Evolutionary conservation across 208 protist genomes (phyloP), one percentile per base, ranked within the genome.

Genomic region (Sergeia podlipaevii): DNA sequence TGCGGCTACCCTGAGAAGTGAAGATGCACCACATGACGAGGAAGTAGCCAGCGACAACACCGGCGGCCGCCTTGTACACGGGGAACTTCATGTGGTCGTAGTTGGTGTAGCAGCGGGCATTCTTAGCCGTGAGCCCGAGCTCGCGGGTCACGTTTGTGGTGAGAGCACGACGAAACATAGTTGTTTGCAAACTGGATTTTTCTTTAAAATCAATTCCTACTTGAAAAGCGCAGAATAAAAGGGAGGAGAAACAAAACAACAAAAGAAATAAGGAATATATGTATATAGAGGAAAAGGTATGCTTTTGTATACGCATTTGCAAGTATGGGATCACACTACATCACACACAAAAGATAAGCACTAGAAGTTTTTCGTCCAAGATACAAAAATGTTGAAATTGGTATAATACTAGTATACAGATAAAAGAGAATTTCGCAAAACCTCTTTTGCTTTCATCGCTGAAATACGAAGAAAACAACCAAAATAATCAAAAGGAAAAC

Each of bases 11-110:
- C 60, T 77, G 81, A 63, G 69, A 70, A 18, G 65, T 42, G 53
- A 87, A 88, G 48, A 90, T 36, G 38, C 85, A 15, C 80, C 79
- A 94, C 72, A 91, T 77, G 17, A 85, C 70, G 10, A 77, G 17
- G 50, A 91, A 87, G 65, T 94, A 94, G 24, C 75, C 77, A 7
- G 73, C 42, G 26, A 94, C 52, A 38, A 24, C 45, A 15, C 27
- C 26, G 5, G 77, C 38, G 24, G 77, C 82, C 39, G 57, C 58
- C 39, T 46, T 66, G 69, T 86, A 69, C 8, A 80, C 67, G 24
- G 86, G 82, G 65, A 78, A 94, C 76, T 94, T 87, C 50, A 91
- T 73, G 70, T 91, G 82, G 37, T 89, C 66, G 66, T 85, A 79
- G 52, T 89, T 74, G 39, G 82, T 91, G 73, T 87, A 91, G 52